Evolutionary conservation across 352 stramenopile species (phyloP).

Genomic region (Pythium sukuiense): DNA sequence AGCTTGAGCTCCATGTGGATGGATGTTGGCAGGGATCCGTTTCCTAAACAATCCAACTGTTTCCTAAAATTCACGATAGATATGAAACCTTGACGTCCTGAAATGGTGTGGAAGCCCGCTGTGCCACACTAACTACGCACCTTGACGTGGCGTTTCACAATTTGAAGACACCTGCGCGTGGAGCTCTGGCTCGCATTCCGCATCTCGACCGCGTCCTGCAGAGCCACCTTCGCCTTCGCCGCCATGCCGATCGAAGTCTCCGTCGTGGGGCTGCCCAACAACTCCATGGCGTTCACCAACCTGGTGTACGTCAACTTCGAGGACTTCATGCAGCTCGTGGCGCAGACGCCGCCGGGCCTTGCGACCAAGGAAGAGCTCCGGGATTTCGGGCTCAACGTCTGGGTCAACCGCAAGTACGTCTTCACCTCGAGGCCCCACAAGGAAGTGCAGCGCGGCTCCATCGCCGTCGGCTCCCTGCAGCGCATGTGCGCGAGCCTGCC

Average conservation of each 20-base stretch:
- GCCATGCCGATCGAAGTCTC: constrained; percentile 59
- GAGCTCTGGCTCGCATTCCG: constrained; percentile 1
- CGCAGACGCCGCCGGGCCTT: constrained; percentile 56
- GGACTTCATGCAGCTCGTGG: constrained; percentile 73
- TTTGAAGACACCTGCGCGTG: constrained; percentile 19
- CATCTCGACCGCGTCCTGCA: neutral
- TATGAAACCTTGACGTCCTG: neutral
- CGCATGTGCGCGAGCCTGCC: constrained; percentile 74
- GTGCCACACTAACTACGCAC: constrained; percentile 6
- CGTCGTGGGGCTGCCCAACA: constrained; percentile 68
- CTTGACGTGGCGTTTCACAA: constrained; percentile 28
- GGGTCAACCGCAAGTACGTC: constrained; percentile 82
- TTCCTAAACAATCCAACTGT: neutral
- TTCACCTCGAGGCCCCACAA: constrained; percentile 77
- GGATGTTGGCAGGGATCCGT: neutral
- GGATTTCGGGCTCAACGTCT: constrained; percentile 76
- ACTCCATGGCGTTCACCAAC: constrained; percentile 85
- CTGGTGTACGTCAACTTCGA: constrained; percentile 76
- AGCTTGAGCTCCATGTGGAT: too few relatives aligned
- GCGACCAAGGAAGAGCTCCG: constrained; percentile 71
- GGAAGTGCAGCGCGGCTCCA: constrained; percentile 49
- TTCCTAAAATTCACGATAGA: neutral
- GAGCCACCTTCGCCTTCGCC: neutral
- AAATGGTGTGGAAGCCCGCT: neutral
- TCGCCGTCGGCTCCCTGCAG: constrained; percentile 79